Base-by-base conservation (phyloP, 2,329 filamentous ascomycete genomes). In the Xylaria sp. region DNA sequence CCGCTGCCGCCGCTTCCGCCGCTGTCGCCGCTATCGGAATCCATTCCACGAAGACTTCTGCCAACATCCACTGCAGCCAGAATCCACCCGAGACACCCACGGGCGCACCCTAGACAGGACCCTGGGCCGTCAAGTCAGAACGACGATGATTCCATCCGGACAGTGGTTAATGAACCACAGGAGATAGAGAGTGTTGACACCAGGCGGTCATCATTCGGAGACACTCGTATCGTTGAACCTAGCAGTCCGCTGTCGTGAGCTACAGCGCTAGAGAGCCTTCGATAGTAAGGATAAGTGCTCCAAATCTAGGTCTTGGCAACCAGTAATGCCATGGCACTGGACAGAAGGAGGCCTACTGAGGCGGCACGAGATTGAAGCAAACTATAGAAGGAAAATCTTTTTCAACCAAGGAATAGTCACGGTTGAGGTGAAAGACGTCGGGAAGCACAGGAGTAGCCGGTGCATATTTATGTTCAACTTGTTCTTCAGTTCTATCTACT, bases 401-500 rank as follows among this genome's bases (percentile, higher is more conserved):
- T 37, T 39, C 20, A 56, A n/a, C 18, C 20, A n/a, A 56, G 32
- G 6, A 12, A 39, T 39, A 56, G n/a, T 56, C 37, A 41, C 41
- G 6, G 50, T 55, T 8, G 46, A 20, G 15, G 51, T 20, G 41
- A 3, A 52, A n/a, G 2, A 52, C 4, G 1, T 6, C 4, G 41
- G 10, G 28, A 23, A 10, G 34, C 9, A 0, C 2, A 23, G 15
- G 20, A 10, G 28, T 10, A 10, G 39, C 6, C 7, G 20, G 13
- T 25, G 8, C 39, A 55, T 18, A 2, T 20, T 39, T 18, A 65
- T 23, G 15, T 56, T 34, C 10, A 46, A 4, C 18, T 56, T 61
- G 12, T 50, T 32, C 32, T 32, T 44, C 28, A 39, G n/a, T 15
- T 62, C 55, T 61, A 66, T 61, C 25, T 54, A 61, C 57, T 46